A percentile compares a stretch with the other conserved stretches of the same genome.
phyloP scores from a whole-genome alignment of 305 asterid species.

The Nicotiana rustica region DNA sequence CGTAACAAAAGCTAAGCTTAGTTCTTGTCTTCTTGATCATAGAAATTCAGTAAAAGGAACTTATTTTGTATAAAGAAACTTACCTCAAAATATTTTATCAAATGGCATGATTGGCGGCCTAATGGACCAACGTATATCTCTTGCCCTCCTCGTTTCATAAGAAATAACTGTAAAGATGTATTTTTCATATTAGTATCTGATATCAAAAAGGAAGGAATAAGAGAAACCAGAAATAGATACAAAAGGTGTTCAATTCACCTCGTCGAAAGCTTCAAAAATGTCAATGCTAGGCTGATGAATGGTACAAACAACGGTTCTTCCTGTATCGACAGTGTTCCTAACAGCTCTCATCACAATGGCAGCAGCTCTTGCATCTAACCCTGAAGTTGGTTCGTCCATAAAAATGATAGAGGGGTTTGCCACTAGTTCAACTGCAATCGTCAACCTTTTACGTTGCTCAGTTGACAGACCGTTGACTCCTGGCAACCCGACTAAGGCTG shows the following conservation, averaged over 20 bases:
- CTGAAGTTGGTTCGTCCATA: constrained; percentile 56
- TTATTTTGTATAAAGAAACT: constrained; percentile 16
- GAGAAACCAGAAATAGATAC: not conserved
- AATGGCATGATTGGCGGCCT: constrained; percentile 40
- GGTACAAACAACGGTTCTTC: constrained; percentile 49
- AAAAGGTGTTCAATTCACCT: constrained; percentile 35
- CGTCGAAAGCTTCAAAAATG: constrained; percentile 51
- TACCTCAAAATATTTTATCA: constrained; percentile 46
- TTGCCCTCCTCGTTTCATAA: constrained; percentile 48
- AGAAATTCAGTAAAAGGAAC: not conserved
- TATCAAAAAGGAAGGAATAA: not conserved
- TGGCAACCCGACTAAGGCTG: constrained; percentile 49
- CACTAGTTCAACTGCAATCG: constrained; percentile 54
- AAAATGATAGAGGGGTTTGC: constrained; percentile 55
- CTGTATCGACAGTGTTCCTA: constrained; percentile 47
- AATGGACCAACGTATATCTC: constrained; percentile 49
- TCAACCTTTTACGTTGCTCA: constrained; percentile 52
- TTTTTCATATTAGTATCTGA: not conserved
- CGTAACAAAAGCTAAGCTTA: constrained; percentile 30
- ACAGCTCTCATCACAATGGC: constrained; percentile 56
- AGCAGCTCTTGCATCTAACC: constrained; percentile 54
- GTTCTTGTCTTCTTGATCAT: constrained; percentile 20
- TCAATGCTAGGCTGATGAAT: constrained; percentile 50
- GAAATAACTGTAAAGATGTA: constrained; percentile 38
- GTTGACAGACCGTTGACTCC: constrained; percentile 53